phyloP scores from a whole-genome alignment of 2,329 filamentous ascomycete genomes.

The Paraconiothyrium brasiliense region DNA sequence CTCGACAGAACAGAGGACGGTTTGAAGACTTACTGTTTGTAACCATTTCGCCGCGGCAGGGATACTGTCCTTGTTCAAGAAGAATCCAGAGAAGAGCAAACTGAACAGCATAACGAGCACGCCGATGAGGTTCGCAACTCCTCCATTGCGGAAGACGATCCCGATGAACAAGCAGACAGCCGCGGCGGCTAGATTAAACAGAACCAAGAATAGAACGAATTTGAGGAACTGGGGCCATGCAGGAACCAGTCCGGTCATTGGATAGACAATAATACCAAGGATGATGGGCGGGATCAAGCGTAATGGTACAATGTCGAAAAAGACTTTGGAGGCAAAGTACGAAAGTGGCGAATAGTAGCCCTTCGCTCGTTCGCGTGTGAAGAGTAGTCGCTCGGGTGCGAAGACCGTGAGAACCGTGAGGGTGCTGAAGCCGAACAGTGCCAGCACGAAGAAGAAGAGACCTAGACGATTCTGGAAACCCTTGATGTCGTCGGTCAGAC shows the following conservation, averaged over 20 bases:
- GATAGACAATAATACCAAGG: conserved; percentile 95
- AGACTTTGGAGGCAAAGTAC: conserved; percentile 94
- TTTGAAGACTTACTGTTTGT: conserved; percentile 70
- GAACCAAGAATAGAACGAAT: conserved; percentile 88
- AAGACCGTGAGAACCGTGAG: conserved; percentile 94
- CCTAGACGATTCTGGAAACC: conserved; percentile 98
- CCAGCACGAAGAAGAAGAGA: conserved; percentile 96
- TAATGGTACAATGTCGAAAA: conserved; percentile 97
- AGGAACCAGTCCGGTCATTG: conserved; percentile 93
- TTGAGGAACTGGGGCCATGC: conserved; percentile 85
- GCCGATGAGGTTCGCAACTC: conserved; percentile 92
- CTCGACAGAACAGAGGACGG: not conserved
- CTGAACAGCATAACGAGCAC: conserved; percentile 98
- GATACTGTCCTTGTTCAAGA: conserved; percentile 94
- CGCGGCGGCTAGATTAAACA: conserved; percentile 95
- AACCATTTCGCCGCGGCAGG: conserved; percentile 87
- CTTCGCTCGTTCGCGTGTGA: conserved; percentile 92
- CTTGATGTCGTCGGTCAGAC: conserved; percentile 92
- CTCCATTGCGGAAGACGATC: conserved; percentile 89
- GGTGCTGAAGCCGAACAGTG: conserved; percentile 96
- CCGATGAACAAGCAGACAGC: conserved; percentile 96
- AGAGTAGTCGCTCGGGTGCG: conserved; percentile 86
- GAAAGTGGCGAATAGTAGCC: conserved; percentile 95
- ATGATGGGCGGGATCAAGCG: conserved; percentile 92
- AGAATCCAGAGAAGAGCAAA: conserved; percentile 88